A percentile compares a stretch with the other conserved stretches of the same genome.
These are phyloP conservation scores for Leucaena leucocephala DNA, from an alignment of 306 rosid genomes.

Conservation along the genomic window DNA sequence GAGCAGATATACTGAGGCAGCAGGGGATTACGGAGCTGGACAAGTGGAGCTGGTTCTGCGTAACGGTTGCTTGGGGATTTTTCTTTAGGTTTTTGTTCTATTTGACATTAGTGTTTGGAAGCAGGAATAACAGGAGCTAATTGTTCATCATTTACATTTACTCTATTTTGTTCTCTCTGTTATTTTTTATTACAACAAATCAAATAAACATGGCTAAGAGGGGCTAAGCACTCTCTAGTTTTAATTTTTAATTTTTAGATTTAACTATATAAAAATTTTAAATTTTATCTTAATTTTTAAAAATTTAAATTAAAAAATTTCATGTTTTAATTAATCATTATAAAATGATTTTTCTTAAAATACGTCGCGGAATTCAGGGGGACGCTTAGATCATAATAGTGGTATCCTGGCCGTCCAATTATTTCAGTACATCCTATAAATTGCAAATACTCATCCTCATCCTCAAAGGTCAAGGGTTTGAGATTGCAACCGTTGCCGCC, in stretches of 20 bases:
- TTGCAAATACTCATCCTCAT: background rate
- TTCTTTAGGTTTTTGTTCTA: conserved; percentile 81
- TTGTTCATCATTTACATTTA: background rate
- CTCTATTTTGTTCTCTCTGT: background rate
- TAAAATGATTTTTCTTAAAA: background rate
- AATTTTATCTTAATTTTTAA: too few relatives aligned
- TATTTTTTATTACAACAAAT: background rate
- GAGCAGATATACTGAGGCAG: conserved; percentile 62
- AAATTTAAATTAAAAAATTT: too few relatives aligned
- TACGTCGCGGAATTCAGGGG: background rate
- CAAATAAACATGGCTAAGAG: background rate
- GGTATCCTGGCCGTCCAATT: conserved; percentile 42
- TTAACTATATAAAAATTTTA: too few relatives aligned
- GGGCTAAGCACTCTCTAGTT: background rate
- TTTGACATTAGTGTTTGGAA: conserved; percentile 59
- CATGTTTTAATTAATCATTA: too few relatives aligned
- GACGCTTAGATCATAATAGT: conserved; percentile 2
- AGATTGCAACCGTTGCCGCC: background rate
- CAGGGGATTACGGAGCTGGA: conserved; percentile 73
- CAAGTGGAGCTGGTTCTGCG: conserved; percentile 81
- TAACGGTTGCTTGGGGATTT: conserved; percentile 81
- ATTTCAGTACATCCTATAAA: conserved; percentile 38
- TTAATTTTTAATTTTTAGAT: too few relatives aligned
- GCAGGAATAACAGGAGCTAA: conserved; percentile 72
- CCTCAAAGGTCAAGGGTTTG: background rate